Percentiles rank a stretch among this genome's conserved stretches.
Conservation (phyloP, 2,329 filamentous ascomycete genomes). For the Raffaelea arxii region DNA sequence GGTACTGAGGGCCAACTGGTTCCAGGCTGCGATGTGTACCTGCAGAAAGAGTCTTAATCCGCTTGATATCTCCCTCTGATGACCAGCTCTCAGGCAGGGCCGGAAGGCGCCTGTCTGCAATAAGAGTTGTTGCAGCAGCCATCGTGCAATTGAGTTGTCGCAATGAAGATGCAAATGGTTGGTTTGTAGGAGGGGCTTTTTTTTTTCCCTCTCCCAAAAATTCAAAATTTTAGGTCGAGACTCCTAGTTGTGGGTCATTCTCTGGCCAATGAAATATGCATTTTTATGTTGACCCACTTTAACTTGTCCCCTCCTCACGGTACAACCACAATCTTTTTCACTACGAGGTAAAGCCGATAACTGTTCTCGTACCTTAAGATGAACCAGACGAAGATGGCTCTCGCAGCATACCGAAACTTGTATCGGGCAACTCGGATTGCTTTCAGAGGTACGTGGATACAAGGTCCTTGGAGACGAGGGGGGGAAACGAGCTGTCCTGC, state of each 20-base stretch:
- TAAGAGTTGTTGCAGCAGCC: constrained; percentile 48
- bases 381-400: too few relatives aligned
- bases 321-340: too few relatives aligned
- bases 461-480: not conserved
- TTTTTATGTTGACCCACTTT: too few relatives aligned
- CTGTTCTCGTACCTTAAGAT: too few relatives aligned
- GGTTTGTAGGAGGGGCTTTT: too few relatives aligned
- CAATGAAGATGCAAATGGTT: too few relatives aligned
- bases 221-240: constrained; percentile 74
- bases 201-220: constrained; percentile 61
- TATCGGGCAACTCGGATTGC: constrained; percentile 73
- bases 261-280: too few relatives aligned
- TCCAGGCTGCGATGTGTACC: constrained; percentile 83
- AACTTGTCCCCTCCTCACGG: too few relatives aligned
- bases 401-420: constrained; percentile 70
- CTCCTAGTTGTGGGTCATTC: too few relatives aligned
- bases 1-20: constrained; percentile 93
- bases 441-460: constrained; percentile 57
- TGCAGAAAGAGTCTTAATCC: constrained; percentile 64
- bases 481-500: too few relatives aligned
- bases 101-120: constrained; percentile 60
- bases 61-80: constrained; percentile 86
- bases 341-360: too few relatives aligned
- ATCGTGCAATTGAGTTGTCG: constrained; percentile 46
- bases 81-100: constrained; percentile 71